These are phyloP conservation scores for Chaetothyriales sp. DNA, from an alignment of 2,329 filamentous ascomycete species.

Conservation along the genomic window DNA sequence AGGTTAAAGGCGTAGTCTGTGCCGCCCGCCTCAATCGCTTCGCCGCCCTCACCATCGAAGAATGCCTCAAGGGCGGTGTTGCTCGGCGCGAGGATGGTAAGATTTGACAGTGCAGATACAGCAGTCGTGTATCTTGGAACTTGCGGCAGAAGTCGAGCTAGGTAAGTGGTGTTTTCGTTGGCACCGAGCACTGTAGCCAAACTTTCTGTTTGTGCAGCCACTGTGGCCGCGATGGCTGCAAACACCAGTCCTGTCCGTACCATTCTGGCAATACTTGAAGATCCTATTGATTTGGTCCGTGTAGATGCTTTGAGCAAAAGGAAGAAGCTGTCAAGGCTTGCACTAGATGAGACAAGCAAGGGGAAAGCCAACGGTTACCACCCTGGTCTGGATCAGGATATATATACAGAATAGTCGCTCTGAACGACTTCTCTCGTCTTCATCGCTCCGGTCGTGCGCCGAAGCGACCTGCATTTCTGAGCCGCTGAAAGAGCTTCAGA, in stretches of 20 bases:
- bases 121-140: neutral
- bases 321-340: neutral
- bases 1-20: constrained; percentile 4
- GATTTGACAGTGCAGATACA: constrained; percentile 3
- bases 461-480: too few species aligned
- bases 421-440: neutral
- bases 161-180: constrained; percentile 1
- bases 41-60: neutral
- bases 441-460: neutral
- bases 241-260: neutral
- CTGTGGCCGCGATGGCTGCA: constrained; percentile 2
- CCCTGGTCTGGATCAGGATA: neutral
- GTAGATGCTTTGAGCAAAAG: neutral
- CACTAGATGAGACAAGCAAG: neutral
- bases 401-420: neutral
- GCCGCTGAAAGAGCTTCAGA: neutral
- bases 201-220: constrained; percentile 1
- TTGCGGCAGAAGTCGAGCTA: neutral
- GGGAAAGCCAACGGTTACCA: neutral
- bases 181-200: constrained; percentile 4
- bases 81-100: constrained; percentile 7
- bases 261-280: neutral
- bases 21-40: constrained; percentile 1
- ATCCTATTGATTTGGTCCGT: neutral
- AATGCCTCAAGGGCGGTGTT: constrained; percentile 5